Conservation (phyloP, 495 filamentous ascomycete genomes). For the Aspergillus bertholletiae region DNA sequence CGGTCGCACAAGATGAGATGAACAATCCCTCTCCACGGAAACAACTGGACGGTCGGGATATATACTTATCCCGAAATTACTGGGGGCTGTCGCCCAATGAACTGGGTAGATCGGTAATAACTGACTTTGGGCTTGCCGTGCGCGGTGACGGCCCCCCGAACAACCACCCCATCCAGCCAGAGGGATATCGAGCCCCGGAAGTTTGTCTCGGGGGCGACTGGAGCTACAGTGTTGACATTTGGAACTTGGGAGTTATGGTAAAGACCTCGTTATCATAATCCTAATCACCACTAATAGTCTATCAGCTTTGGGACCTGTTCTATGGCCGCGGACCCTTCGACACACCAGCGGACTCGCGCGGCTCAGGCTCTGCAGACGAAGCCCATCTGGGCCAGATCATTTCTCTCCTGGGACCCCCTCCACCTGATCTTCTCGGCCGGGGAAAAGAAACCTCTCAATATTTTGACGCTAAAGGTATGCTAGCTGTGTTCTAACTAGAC, state of each 20-base stretch:
- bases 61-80: slow-evolving; percentile 37
- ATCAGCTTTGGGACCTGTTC: neutral
- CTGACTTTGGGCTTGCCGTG: slow-evolving; percentile 39
- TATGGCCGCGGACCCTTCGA: neutral
- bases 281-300: neutral
- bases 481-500: neutral
- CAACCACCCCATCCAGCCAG: slow-evolving; percentile 32
- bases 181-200: slow-evolving; percentile 35
- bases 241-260: slow-evolving; percentile 25
- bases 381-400: neutral
- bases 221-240: slow-evolving; percentile 39
- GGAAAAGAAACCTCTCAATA: neutral
- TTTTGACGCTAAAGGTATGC: neutral
- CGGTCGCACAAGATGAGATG: slow-evolving; percentile 23
- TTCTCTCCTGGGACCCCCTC: neutral
- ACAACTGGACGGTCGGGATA: slow-evolving; percentile 19
- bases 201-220: slow-evolving; percentile 33
- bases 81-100: slow-evolving; percentile 7
- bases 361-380: neutral
- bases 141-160: slow-evolving; percentile 19
- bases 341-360: neutral
- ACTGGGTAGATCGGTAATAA: slow-evolving; percentile 25
- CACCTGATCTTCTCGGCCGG: neutral
- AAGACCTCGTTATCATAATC: neutral
- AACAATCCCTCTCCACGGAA: slow-evolving; percentile 31